These are phyloP conservation scores for Strobilomyces confusus DNA, from an alignment of 768 basidiomycete genomes.

Conservation along the genomic window DNA sequence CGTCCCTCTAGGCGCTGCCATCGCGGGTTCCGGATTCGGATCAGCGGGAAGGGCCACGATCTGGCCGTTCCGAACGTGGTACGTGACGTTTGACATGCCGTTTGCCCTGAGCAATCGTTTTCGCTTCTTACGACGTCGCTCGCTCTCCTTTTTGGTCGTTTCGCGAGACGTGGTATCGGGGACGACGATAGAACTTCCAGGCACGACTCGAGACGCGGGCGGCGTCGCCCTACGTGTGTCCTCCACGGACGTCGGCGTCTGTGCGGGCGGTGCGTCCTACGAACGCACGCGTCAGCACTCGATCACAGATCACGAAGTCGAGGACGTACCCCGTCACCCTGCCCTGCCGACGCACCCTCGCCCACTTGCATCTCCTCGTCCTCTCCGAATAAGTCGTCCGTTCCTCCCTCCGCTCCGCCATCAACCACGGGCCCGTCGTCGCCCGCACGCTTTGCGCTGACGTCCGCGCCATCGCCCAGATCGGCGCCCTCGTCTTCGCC, in stretches of 20 bases:
- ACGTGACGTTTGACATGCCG: background rate
- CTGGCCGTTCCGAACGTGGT: slow-evolving; percentile 15
- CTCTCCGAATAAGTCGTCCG: background rate
- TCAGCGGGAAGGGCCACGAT: slow-evolving; percentile 6
- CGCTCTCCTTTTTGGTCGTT: background rate
- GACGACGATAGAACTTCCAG: background rate
- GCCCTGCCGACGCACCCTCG: background rate
- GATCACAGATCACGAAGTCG: background rate
- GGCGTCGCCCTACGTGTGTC: background rate
- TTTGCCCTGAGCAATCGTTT: background rate
- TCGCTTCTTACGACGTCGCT: background rate
- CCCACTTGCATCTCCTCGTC: background rate
- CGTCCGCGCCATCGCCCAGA: too few species aligned
- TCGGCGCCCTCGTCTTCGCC: background rate
- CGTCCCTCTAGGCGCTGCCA: background rate
- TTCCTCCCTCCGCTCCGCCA: background rate
- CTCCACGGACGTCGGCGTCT: background rate
- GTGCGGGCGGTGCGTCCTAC: background rate
- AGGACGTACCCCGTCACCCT: background rate
- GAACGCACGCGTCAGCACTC: background rate
- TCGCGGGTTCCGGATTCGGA: background rate
- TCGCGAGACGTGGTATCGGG: background rate
- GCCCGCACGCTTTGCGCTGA: too few species aligned
- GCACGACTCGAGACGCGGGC: background rate
- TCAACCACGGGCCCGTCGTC: background rate